Evolutionary conservation across 116 monocot species (phyloP), one percentile per base, ranked within the genome.

Genomic region (Iris pallida): DNA sequence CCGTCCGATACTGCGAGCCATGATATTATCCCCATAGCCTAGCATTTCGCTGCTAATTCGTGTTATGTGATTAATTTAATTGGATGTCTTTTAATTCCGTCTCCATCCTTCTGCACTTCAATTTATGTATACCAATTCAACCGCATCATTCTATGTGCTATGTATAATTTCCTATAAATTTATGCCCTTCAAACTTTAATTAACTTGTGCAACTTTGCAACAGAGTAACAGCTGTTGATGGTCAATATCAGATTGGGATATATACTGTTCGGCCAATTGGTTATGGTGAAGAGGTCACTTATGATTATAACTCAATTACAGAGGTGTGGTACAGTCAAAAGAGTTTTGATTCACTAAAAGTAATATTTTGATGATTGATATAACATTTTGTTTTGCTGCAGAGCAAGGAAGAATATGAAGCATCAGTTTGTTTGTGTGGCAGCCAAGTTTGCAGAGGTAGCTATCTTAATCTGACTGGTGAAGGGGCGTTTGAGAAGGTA

Each of bases 371-470:
- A 30, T 40, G 0, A 18, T 30, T 45, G 16, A 4, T 63, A 55
- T 55, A 6, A 12, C 8, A 54, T 42, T 1, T 66, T 71, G 16
- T 59, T 76, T 46, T 76, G n/a, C 11, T 87, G 59, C 90, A 99
- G 98, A 99, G 93, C 53, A 99, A 99, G 78, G 90, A 99, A 81
- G 98, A 99, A 59, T 85, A 93, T 52, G 98, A 99, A 75, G 90
- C 93, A 67, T 99, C 98, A 99, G n/a, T n/a, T n/a, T n/a, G n/a
- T n/a, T n/a, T n/a, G n/a, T n/a, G n/a, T n/a, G n/a, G n/a, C n/a
- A n/a, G 80, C 77, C 98, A 90, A 69, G 82, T 99, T 58, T 99
- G 98, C 77, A 75, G 93, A 66, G 98, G 98, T 11, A 99, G 98
- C 80, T 99, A 90, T 86, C 59, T 99, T 69, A 99, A 90, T 73